Evolutionary conservation across 169 alveolate species (phyloP).

Genomic region (Plasmodium adleri): DNA sequence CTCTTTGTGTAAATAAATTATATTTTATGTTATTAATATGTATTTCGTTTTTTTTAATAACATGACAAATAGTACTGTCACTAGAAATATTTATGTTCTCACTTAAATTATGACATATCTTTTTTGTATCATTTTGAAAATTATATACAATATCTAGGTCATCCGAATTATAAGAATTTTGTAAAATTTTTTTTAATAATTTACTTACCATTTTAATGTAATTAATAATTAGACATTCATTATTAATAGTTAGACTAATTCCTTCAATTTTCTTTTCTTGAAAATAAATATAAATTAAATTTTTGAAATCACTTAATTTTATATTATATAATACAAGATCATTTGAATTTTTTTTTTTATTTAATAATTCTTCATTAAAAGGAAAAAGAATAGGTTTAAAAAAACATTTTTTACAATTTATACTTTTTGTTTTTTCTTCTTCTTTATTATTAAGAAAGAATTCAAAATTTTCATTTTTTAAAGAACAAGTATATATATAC

Average conservation of each 20-base stretch:
- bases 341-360: conserved; percentile 20
- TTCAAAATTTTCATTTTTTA: conserved; percentile 40
- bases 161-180: neutral
- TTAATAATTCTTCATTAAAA: conserved; percentile 67
- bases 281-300: conserved; percentile 31
- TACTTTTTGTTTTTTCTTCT: conserved; percentile 24
- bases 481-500: conserved; percentile 41
- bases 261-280: conserved; percentile 66
- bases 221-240: conserved; percentile 32
- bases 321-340: conserved; percentile 17
- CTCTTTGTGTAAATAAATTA: conserved; percentile 60
- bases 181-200: conserved; percentile 10
- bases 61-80: too few species aligned
- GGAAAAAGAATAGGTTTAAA: conserved; percentile 60
- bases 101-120: neutral
- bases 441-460: conserved; percentile 14
- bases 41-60: neutral
- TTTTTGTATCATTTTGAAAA: neutral
- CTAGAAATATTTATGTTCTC: neutral
- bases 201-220: conserved; percentile 47
- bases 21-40: neutral
- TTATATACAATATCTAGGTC: neutral
- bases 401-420: conserved; percentile 15
- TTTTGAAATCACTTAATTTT: conserved; percentile 27
- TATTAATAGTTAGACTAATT: conserved; percentile 27